These are phyloP conservation scores for Lyophyllum decastes DNA, from an alignment of 768 basidiomycete species.

Conservation along the genomic window DNA sequence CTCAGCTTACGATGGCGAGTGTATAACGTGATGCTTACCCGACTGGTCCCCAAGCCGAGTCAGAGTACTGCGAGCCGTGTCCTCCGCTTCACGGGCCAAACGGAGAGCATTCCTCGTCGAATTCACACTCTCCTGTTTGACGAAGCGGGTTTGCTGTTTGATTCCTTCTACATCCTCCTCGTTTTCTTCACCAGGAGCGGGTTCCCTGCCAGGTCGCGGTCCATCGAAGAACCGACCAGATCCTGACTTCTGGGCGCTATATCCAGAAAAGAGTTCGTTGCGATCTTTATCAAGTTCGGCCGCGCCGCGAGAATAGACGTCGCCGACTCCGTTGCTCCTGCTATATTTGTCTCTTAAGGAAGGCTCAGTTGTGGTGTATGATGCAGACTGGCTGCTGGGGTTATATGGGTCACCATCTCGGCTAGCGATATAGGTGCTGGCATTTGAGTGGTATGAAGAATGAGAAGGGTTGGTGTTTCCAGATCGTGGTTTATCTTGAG, in stretches of 20 bases:
- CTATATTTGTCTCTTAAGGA: constrained; percentile 45
- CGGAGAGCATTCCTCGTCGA: constrained; percentile 90
- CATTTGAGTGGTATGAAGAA: constrained; percentile 48
- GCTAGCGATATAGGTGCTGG: constrained; percentile 68
- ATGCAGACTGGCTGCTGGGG: constrained; percentile 20
- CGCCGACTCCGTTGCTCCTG: constrained; percentile 56
- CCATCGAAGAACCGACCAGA: constrained; percentile 74
- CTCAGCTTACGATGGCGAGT: not conserved
- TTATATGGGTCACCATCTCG: constrained; percentile 66
- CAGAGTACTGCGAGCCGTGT: constrained; percentile 89
- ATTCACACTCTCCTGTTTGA: constrained; percentile 91
- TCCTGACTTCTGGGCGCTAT: constrained; percentile 57
- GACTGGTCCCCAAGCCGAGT: constrained; percentile 88
- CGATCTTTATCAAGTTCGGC: constrained; percentile 62
- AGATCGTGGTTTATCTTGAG: constrained; percentile 31
- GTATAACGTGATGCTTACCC: constrained; percentile 51
- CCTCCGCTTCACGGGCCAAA: constrained; percentile 94
- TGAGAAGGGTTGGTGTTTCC: constrained; percentile 37
- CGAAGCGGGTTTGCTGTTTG: constrained; percentile 83
- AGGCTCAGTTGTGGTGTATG: constrained; percentile 19
- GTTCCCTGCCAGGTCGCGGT: constrained; percentile 43
- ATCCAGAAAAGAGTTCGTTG: constrained; percentile 74
- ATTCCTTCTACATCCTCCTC: constrained; percentile 94
- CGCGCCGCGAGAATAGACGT: constrained; percentile 65
- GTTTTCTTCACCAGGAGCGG: constrained; percentile 65